These are phyloP conservation scores for Sporothrix globosa DNA, from an alignment of 2,329 filamentous ascomycete genomes.

Conservation along the genomic window DNA sequence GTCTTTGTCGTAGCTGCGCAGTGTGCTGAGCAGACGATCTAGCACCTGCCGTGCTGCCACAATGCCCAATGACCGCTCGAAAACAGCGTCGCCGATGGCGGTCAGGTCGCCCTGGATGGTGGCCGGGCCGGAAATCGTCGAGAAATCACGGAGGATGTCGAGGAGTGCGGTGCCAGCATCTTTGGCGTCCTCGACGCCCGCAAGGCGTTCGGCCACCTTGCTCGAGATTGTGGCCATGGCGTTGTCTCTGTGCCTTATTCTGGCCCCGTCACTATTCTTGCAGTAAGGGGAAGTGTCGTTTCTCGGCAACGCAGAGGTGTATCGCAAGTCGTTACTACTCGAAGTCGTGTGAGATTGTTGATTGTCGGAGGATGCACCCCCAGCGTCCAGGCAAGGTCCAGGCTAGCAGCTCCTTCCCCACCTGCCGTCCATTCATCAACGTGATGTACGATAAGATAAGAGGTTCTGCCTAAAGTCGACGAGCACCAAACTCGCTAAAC, in stretches of 20 bases:
- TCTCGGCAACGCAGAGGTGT: neutral
- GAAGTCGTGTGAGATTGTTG: neutral
- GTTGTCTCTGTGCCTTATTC: neutral
- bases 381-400: neutral
- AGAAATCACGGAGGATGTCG: constrained; percentile 38
- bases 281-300: neutral
- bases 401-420: neutral
- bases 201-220: constrained; percentile 37
- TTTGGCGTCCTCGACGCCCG: constrained; percentile 27
- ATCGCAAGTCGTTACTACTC: neutral
- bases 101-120: constrained; percentile 38
- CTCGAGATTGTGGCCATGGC: constrained; percentile 22
- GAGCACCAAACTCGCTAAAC: neutral
- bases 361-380: neutral
- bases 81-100: constrained; percentile 37
- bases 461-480: neutral
- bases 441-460: neutral
- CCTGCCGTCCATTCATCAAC: neutral
- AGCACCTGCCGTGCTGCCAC: constrained; percentile 41
- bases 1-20: constrained; percentile 60
- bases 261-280: neutral
- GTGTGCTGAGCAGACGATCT: constrained; percentile 47
- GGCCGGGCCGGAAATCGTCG: constrained; percentile 36
- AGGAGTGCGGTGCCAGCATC: constrained; percentile 36
- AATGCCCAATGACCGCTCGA: constrained; percentile 39